Evolutionary conservation across 768 basidiomycete genomes (phyloP).

Genomic region (Boletus bicolor): DNA sequence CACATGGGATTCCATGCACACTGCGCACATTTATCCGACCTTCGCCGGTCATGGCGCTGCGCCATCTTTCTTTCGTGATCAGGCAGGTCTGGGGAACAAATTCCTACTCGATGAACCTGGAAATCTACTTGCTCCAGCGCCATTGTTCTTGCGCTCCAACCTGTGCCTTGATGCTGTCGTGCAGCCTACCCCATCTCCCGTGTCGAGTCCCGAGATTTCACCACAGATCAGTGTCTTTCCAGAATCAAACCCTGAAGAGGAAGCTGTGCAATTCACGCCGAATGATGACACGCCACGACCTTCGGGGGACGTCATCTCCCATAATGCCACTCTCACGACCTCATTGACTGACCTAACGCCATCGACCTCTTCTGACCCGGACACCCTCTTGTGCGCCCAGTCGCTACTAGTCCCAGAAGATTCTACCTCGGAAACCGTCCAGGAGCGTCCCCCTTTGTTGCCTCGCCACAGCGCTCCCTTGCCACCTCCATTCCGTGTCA

Average conservation of each 20-base stretch:
- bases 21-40: conserved; percentile 3
- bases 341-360: background rate
- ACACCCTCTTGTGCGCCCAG: background rate
- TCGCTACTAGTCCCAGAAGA: background rate
- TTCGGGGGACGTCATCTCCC: conserved; percentile 3
- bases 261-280: conserved; percentile 8
- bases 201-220: background rate
- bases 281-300: conserved; percentile 19
- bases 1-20: conserved; percentile 18
- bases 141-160: conserved; percentile 14
- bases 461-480: conserved; percentile 13
- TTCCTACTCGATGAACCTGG: background rate
- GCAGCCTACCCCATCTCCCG: conserved; percentile 6
- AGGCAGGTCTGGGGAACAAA: background rate
- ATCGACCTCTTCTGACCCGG: conserved; percentile 1
- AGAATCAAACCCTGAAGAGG: background rate
- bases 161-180: conserved; percentile 5
- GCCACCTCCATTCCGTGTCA: conserved; percentile 21
- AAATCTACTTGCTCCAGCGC: conserved; percentile 15
- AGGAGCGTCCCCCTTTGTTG: conserved; percentile 4
- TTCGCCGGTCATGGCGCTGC: conserved; percentile 12
- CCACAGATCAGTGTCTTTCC: conserved; percentile 4
- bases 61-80: conserved; percentile 13
- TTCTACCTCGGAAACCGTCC: background rate
- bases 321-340: conserved; percentile 11